Conservation (phyloP, 352 stramenopile species). For the Phytophthora aleatoria region DNA sequence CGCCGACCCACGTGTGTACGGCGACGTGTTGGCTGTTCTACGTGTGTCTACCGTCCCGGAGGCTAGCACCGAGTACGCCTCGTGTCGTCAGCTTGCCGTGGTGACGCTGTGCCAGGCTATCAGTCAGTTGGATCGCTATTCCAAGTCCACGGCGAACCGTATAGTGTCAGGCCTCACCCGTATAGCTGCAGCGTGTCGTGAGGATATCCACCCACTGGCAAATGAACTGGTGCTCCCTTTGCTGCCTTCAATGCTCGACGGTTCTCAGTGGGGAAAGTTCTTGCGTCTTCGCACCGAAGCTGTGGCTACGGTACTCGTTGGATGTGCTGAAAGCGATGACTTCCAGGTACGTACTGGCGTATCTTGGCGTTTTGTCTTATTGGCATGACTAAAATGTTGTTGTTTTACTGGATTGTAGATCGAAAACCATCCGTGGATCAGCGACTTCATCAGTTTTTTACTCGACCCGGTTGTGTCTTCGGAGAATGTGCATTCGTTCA, state of each 20-base stretch:
- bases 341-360: conserved; percentile 40
- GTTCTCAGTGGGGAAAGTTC: conserved; percentile 55
- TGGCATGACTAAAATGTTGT: not conserved
- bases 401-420: conserved; percentile 28
- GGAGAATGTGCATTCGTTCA: conserved; percentile 54
- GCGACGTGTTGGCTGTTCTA: conserved; percentile 59
- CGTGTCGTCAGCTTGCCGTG: conserved; percentile 37
- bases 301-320: conserved; percentile 52
- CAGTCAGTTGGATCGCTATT: conserved; percentile 72
- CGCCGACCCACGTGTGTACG: conserved; percentile 72
- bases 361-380: too few species aligned
- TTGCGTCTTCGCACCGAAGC: conserved; percentile 53
- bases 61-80: conserved; percentile 33
- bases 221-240: conserved; percentile 56
- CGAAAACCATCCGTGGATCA: conserved; percentile 50
- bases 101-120: conserved; percentile 51
- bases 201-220: conserved; percentile 44
- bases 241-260: conserved; percentile 50
- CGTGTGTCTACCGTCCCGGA: conserved; percentile 32
- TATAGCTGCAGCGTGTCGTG: conserved; percentile 45
- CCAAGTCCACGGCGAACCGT: conserved; percentile 65
- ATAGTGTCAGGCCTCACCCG: conserved; percentile 64
- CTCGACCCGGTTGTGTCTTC: conserved; percentile 52
- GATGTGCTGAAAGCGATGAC: conserved; percentile 35
- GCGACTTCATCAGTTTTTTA: conserved; percentile 47